Conservation (phyloP, 225 moss, liverwort and hornwort species). For the Ulota crispa region DNA sequence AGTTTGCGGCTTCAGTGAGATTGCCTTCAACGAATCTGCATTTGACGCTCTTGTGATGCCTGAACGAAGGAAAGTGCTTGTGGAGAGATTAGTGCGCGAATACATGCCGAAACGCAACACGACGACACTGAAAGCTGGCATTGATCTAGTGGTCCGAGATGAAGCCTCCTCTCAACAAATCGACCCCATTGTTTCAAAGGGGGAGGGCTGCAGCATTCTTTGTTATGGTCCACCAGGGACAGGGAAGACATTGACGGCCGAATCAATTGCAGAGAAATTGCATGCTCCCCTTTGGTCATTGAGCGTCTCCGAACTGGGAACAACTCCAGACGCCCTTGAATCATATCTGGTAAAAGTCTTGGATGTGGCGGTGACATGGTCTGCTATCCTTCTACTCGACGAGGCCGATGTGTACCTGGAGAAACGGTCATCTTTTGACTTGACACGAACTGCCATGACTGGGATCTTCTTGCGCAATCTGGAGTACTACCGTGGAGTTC, state of each 20-base stretch:
- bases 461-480: slow-evolving; percentile 40
- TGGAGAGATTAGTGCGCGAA: slow-evolving; percentile 14
- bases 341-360: slow-evolving; percentile 9
- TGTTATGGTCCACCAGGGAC: slow-evolving; percentile 48
- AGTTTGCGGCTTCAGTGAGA: slow-evolving; percentile 39
- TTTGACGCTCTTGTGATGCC: slow-evolving; percentile 50
- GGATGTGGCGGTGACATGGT: slow-evolving; percentile 35
- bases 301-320: slow-evolving; percentile 33
- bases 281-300: slow-evolving; percentile 42
- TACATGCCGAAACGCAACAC: slow-evolving; percentile 2
- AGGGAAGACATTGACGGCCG: slow-evolving; percentile 45
- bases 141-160: background rate
- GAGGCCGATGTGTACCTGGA: slow-evolving; percentile 46
- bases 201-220: slow-evolving; percentile 40
- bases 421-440: slow-evolving; percentile 12
- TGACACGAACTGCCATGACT: slow-evolving; percentile 36
- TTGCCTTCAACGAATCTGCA: slow-evolving; percentile 33
- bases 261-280: slow-evolving; percentile 46
- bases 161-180: background rate
- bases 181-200: slow-evolving; percentile 45
- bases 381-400: slow-evolving; percentile 39
- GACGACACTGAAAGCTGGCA: slow-evolving; percentile 15
- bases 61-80: slow-evolving; percentile 14
- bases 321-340: slow-evolving; percentile 11
- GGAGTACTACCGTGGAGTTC: slow-evolving; percentile 37